Conservation (phyloP, 495 filamentous ascomycete species). For the Geopyxis carbonaria region DNA sequence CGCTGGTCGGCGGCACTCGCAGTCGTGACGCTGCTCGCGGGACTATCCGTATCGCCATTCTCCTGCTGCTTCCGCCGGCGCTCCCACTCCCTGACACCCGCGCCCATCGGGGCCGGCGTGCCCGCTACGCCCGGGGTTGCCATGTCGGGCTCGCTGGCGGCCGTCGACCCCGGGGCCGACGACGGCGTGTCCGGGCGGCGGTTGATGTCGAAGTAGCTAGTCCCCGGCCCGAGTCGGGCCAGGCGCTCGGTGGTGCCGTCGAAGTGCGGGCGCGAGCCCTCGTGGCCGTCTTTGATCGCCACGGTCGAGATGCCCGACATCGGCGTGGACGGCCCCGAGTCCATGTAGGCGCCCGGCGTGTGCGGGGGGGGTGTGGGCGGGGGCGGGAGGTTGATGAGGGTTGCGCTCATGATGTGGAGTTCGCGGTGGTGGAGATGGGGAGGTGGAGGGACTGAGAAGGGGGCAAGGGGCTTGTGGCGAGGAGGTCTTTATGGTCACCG, state of each 20-base stretch:
- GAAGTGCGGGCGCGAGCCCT: slow-evolving; percentile 14
- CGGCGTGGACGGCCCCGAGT: slow-evolving; percentile 19
- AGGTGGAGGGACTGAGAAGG: too few species aligned
- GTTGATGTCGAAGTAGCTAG: slow-evolving; percentile 15
- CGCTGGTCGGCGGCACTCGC: slow-evolving; percentile 13
- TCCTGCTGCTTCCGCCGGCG: not conserved
- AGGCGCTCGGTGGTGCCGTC: slow-evolving; percentile 14
- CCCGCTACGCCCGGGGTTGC: not conserved
- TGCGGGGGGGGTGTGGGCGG: slow-evolving; percentile 1
- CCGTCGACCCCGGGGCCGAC: not conserved
- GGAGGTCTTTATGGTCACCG: too few species aligned
- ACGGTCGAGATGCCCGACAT: slow-evolving; percentile 25
- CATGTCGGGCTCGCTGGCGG: not conserved
- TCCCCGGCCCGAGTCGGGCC: slow-evolving; percentile 7
- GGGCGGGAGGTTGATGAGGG: slow-evolving; percentile 10
- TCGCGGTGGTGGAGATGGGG: too few species aligned
- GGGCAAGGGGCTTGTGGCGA: too few species aligned
- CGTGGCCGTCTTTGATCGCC: slow-evolving; percentile 26
- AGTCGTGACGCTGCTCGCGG: slow-evolving; percentile 15
- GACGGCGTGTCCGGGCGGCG: not conserved
- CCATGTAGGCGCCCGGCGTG: slow-evolving; percentile 1
- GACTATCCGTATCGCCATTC: not conserved
- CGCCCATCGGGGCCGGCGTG: not conserved
- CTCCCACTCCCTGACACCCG: not conserved
- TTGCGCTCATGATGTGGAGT: too few species aligned